These are phyloP conservation scores for Vachellia collinsii DNA, from an alignment of 306 rosid genomes.

Conservation along the genomic window DNA sequence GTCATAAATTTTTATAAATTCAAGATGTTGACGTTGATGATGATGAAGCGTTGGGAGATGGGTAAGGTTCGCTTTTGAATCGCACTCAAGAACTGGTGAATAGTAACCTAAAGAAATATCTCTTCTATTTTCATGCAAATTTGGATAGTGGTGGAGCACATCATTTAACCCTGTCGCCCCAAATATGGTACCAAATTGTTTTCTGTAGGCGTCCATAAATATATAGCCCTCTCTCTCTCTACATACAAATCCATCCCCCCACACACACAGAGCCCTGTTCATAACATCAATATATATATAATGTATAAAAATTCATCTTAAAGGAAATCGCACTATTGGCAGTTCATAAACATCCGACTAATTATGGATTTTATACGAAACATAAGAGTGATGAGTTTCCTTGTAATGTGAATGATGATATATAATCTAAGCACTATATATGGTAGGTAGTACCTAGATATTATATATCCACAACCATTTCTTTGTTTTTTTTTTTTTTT, in stretches of 20 bases:
- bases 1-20: constrained; percentile 35
- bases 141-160: constrained; percentile 45
- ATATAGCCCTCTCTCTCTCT: no score
- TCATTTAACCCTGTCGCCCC: constrained; percentile 35
- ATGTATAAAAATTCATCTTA: neutral
- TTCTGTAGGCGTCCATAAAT: constrained; percentile 6
- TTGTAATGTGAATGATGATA: neutral
- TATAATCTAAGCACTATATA: neutral
- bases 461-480: neutral
- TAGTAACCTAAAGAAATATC: neutral
- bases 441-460: neutral
- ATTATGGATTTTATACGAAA: neutral
- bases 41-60: constrained; percentile 38
- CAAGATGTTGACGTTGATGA: neutral
- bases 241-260: neutral
- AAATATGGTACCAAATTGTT: constrained; percentile 16
- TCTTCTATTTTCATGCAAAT: neutral
- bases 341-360: neutral
- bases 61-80: constrained; percentile 31
- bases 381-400: neutral
- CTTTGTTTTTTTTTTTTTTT: neutral
- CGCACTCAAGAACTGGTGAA: constrained; percentile 35
- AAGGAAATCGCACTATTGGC: neutral
- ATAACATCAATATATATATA: neutral
- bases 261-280: neutral